Base-by-base conservation (phyloP, 257 asterid species). In the Petunia secreta region DNA sequence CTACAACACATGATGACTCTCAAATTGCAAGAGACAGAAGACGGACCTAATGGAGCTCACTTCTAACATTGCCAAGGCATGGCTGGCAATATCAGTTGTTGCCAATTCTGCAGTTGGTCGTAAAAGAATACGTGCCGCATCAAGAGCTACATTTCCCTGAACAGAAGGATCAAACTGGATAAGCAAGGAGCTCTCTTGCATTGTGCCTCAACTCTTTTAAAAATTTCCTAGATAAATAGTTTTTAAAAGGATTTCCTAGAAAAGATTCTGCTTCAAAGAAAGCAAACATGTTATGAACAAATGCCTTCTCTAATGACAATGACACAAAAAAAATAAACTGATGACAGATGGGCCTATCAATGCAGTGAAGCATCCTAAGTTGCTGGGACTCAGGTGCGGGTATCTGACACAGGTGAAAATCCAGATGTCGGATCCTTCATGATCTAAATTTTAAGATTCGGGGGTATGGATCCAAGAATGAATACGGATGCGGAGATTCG, bases 111-210 rank as follows among this genome's bases (percentile, higher is more conserved):
- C 52, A 60, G 87, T 87, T 80, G 99, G 93, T 11, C 96, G 90
- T 84, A 95, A 85, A 83, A 95, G 98, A 85, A 95, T 83, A 46
- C 99, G 91, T 77, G 99, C 98, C 79, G 88, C 92, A 85, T 95
- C 99, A 83, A 95, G 98, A 71, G 99, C 97, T 60, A 95, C 99
- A 89, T 95, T 95, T 54, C 99, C 99, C 99, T 92, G 81, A 78
- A 77, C 75, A 60, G 37, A 73, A 73, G 78, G 48, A 13, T 15
- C 11, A 34, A 50, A 73, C 48, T 36, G 3, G 0, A 60, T 73
- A 10, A 73, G 78, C 4, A 73, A 50, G 44, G 34, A 73, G 40
- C 62, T 0, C 11, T 9, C 34, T 71, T 71, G 11, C 62, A 50
- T 13, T 48, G 13, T 50, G 62, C 58, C 46, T 73, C 25, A 25